Evolutionary conservation across 305 asterid genomes (phyloP).

Genomic region (Solanum aculeatissimum): DNA sequence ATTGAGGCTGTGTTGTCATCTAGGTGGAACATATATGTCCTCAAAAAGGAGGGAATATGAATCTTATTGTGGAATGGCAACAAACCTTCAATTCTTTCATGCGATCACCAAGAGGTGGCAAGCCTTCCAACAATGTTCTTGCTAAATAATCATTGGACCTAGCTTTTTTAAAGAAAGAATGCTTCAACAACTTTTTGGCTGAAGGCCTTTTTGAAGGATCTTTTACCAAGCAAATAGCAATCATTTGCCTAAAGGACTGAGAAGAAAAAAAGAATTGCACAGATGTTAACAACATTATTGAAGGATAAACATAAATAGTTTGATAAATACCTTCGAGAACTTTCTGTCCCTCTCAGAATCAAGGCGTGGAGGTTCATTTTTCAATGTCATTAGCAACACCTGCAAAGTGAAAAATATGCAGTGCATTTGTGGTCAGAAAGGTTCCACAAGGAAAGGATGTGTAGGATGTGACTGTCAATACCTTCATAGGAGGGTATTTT

Average conservation of each 20-base stretch:
- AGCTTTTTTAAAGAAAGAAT: conserved; percentile 35
- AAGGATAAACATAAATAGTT: neutral
- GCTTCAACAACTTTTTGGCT: conserved; percentile 34
- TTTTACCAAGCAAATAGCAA: conserved; percentile 40
- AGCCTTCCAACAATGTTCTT: conserved; percentile 19
- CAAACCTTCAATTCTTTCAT: conserved; percentile 24
- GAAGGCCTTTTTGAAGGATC: conserved; percentile 39
- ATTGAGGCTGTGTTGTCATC: neutral
- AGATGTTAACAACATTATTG: neutral
- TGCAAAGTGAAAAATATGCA: neutral
- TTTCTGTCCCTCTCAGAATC: conserved; percentile 17
- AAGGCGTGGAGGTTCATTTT: conserved; percentile 24
- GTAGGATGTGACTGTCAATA: neutral
- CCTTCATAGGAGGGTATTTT: conserved; percentile 24
- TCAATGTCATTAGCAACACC: conserved; percentile 20
- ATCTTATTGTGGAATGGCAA: neutral
- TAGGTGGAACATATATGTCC: neutral
- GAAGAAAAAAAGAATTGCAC: neutral
- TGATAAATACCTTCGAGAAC: conserved; percentile 12
- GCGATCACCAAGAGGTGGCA: conserved; percentile 24
- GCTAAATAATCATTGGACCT: conserved; percentile 27
- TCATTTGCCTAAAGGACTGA: conserved; percentile 28
- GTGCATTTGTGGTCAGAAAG: neutral
- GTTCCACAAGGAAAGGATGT: neutral
- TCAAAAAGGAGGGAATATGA: neutral